Evolutionary conservation across 2,329 filamentous ascomycete genomes (phyloP), one percentile per base, ranked within the genome.

Genomic region (Cercospora citrullina): DNA sequence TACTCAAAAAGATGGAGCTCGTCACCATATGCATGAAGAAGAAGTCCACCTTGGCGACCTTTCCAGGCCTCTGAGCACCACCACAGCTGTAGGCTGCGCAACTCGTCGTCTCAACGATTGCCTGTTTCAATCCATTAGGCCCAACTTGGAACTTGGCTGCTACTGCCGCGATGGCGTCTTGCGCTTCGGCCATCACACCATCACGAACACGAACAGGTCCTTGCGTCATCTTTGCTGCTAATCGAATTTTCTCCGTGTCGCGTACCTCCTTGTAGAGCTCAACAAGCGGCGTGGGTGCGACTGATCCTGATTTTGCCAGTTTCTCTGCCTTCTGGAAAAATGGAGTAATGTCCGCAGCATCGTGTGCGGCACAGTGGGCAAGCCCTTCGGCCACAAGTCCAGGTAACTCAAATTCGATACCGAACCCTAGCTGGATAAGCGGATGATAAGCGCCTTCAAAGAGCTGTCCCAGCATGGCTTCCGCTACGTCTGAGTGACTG

Each of bases 341-440:
- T 0, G 76, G 70, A 1, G 79, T 80, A 1, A 90, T 81, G 77
- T 85, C 84, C 42, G 58, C 57, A 45, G 84, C 80, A 7, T 83
- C 80, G 75, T 95, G 91, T 1, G 92, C 86, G 7, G 90, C 87
- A 1, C 90, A 83, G 79, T 94, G 89, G 0, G 93, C 91, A 21
- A 96, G 85, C 0, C 83, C 92, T 79, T 93, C 87, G 8, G 92
- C 91, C 23, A 96, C 84, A 66, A 96, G 88, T 55, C 90, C 90
- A 3, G 91, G 91, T 75, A 95, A 91, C 12, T 85, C 78, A 81
- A 92, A 96, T 76, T 96, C 92, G 45, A 96, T 77, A 6, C 90
- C 93, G 75, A 92, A 96, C 58, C 92, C 90, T 28, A 95, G 84
- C 76, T 96, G 92, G 70, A 96, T 93, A 8, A 94, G 80, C 2